phyloP scores from a whole-genome alignment of 768 basidiomycete genomes.

The Pleurotus sapidus region DNA sequence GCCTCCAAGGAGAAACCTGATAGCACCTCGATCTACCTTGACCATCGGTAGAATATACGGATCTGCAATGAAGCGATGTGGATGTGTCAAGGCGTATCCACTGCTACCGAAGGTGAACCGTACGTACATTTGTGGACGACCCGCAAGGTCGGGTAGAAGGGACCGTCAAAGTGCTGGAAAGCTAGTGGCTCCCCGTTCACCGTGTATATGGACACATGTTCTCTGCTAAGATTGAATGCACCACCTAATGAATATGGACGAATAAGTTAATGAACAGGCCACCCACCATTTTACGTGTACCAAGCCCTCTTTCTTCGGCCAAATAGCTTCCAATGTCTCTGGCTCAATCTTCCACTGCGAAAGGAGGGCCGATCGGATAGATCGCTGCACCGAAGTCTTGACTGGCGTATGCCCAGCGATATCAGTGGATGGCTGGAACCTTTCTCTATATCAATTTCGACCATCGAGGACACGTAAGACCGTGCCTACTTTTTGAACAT shows the following conservation, averaged over 20 bases:
- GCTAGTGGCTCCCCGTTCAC: conserved; percentile 85
- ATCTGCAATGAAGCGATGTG: conserved; percentile 46
- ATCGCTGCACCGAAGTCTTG: conserved; percentile 91
- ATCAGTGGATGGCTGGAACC: conserved; percentile 74
- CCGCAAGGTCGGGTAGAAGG: conserved; percentile 84
- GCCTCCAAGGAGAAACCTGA: conserved; percentile 92
- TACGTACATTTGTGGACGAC: conserved; percentile 87
- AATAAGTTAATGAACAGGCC: conserved; percentile 6
- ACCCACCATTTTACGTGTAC: conserved; percentile 93
- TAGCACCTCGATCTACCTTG: conserved; percentile 93
- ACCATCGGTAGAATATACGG: conserved; percentile 88
- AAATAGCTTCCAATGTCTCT: conserved; percentile 84
- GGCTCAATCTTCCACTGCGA: conserved; percentile 81
- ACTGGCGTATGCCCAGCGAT: conserved; percentile 88
- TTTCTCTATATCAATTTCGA: conserved; percentile 23
- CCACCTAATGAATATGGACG: not conserved
- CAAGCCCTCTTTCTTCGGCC: conserved; percentile 98
- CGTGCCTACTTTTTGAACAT: conserved; percentile 7
- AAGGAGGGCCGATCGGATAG: conserved; percentile 76
- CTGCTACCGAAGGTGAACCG: conserved; percentile 6
- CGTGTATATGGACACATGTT: conserved; percentile 92
- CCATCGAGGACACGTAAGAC: not conserved
- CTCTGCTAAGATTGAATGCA: conserved; percentile 59
- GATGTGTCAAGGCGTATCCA: conserved; percentile 1
- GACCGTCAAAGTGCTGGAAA: conserved; percentile 96